Base-by-base conservation (phyloP, 169 alveolate species). In the Plasmodium inui region DNA sequence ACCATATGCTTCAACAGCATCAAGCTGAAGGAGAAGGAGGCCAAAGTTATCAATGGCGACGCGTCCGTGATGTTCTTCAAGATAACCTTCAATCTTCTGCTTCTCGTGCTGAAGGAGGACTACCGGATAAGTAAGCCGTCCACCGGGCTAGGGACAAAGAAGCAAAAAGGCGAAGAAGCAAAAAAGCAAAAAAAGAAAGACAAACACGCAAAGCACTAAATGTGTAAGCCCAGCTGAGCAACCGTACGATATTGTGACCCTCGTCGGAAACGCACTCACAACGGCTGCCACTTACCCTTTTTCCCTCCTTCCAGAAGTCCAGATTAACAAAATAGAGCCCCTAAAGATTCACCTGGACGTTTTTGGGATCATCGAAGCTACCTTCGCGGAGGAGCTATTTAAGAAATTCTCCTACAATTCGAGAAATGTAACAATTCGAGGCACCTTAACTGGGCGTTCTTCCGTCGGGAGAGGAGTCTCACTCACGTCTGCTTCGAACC, bases 21-120 rank as follows among this genome's bases (percentile, higher is more conserved):
- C 32, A 84, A 84, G n/a, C 41, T 84, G 67, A 84, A 84, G 41
- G 93, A 84, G 44, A 71, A 46, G 44, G 93, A 84, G 57, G 70
- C 93, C 19, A 84, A 32, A 72, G 67, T 61, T 46, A 46, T 84
- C 6, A 84, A 73, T 50, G 44, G 76, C 22, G 85, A 84, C 9
- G 34, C 93, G 19, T 73, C 93, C 1, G 41, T 72, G 53, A 84
- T 84, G 93, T 84, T 84, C 61, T 44, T 84, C 26, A 84, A 84
- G 61, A 73, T 84, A 39, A 84, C 81, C 44, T 84, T 84, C 67
- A 84, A 84, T 37, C 93, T 84, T 73, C 57, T 84, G 57, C 32
- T 73, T 50, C 28, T 84, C 19, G 93, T 84, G 74, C 78, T 84
- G 80, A 84, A 84, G 84, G 93, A 84, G 61, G 78, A 84, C 41